A percentile compares a stretch with the other conserved stretches of the same genome.
Evolutionary conservation across 2,329 filamentous ascomycete species (phyloP).

Genomic region (Conoideocrella luteorostrata): DNA sequence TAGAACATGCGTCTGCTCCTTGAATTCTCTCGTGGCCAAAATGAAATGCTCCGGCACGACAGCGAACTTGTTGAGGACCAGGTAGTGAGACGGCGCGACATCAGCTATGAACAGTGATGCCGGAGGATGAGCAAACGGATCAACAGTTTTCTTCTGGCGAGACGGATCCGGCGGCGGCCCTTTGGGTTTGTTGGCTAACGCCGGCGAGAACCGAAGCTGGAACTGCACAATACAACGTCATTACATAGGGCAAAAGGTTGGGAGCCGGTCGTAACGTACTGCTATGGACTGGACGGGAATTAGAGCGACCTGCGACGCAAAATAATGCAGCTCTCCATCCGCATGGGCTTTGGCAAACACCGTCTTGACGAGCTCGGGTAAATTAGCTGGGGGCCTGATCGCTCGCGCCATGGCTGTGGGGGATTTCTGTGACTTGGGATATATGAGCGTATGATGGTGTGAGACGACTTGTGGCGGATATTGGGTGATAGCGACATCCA

Average conservation of each 20-base stretch:
- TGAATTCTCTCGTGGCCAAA: constrained; percentile 57
- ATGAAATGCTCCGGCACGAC: constrained; percentile 67
- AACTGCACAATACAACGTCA: too few species aligned
- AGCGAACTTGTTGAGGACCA: constrained; percentile 72
- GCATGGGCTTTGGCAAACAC: constrained; percentile 42
- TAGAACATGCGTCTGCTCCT: constrained; percentile 58
- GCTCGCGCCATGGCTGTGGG: constrained; percentile 6
- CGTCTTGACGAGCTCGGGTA: constrained; percentile 44
- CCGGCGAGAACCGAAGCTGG: constrained; percentile 65
- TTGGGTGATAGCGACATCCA: too few species aligned
- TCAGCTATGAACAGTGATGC: constrained; percentile 45
- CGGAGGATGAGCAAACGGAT: constrained; percentile 60
- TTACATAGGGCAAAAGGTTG: not conserved
- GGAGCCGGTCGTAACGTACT: constrained; percentile 33
- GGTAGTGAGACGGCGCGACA: constrained; percentile 49
- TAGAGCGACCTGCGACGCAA: constrained; percentile 46
- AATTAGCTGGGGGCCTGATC: constrained; percentile 30
- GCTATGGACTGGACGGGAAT: constrained; percentile 36
- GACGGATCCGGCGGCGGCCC: constrained; percentile 28
- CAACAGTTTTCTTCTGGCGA: constrained; percentile 35
- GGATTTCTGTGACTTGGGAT: too few species aligned
- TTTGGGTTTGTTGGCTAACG: constrained; percentile 62
- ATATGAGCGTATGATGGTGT: too few species aligned
- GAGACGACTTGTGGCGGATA: too few species aligned
- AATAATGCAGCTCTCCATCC: constrained; percentile 46